phyloP scores from a whole-genome alignment of 2,329 filamentous ascomycete species.

The Ilyonectria sp. region DNA sequence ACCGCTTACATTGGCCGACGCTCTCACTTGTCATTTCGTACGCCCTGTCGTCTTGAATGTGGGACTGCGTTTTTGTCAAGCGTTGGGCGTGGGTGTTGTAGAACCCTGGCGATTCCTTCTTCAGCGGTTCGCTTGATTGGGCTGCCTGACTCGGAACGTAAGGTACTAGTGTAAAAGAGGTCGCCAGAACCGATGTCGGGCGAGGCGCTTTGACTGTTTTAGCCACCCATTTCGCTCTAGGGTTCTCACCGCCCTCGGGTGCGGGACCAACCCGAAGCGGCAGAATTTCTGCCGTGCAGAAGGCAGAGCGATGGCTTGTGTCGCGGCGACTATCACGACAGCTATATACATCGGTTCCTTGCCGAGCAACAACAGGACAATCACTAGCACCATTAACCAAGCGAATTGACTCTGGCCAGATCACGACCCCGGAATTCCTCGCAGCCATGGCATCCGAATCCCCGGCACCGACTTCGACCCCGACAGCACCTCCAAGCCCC shows the following conservation, averaged over 20 bases:
- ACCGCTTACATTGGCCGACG: constrained; percentile 44
- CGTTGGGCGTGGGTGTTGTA: constrained; percentile 34
- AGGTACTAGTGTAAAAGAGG: neutral
- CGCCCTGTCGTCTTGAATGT: constrained; percentile 45
- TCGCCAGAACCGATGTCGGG: constrained; percentile 42
- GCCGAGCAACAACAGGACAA: neutral
- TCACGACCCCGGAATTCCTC: neutral
- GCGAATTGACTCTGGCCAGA: neutral
- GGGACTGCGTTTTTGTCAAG: constrained; percentile 44
- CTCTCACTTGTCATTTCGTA: constrained; percentile 49
- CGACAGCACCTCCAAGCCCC: constrained; percentile 34
- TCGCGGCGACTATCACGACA: constrained; percentile 4
- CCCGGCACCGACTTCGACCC: constrained; percentile 27
- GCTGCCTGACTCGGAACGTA: constrained; percentile 20
- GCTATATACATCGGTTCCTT: neutral
- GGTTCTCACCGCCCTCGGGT: constrained; percentile 40
- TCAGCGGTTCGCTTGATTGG: constrained; percentile 43
- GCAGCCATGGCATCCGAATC: constrained; percentile 41
- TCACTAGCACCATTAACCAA: neutral
- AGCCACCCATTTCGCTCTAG: neutral
- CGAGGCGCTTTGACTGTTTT: constrained; percentile 35
- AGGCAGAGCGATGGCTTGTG: constrained; percentile 4
- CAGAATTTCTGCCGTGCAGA: constrained; percentile 30
- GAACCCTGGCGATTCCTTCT: constrained; percentile 41
- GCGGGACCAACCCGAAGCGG: constrained; percentile 13